phyloP scores from a whole-genome alignment of 148 eudicot genomes.

The Bassia scoparia region DNA sequence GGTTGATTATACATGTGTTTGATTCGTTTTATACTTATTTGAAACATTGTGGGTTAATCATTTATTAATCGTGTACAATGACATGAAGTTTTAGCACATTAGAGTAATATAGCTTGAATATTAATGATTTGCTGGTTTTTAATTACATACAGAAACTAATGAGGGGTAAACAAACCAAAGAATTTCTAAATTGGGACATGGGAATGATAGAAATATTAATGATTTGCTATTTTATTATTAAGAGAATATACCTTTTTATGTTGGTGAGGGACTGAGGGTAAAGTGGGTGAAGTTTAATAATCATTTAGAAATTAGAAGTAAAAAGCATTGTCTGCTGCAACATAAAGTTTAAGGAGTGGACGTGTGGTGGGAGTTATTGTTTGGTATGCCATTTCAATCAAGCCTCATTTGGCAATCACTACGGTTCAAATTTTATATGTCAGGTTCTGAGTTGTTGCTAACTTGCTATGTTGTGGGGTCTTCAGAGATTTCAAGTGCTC shows the following conservation, averaged over 20 bases:
- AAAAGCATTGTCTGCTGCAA: not conserved
- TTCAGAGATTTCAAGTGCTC: not conserved
- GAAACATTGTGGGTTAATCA: not conserved
- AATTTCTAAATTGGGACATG: no score
- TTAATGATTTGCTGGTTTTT: not conserved
- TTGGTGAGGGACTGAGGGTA: not conserved
- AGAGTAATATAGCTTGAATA: not conserved
- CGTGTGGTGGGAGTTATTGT: not conserved
- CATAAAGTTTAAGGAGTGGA: not conserved
- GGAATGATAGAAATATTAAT: no score
- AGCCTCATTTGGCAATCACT: not conserved
- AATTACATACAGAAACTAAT: not conserved
- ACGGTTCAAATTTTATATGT: no score
- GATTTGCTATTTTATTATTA: not conserved
- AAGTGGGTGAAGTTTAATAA: not conserved
- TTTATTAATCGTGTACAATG: not conserved
- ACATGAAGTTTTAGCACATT: not conserved
- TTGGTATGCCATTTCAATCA: not conserved
- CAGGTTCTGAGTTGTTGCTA: not conserved
- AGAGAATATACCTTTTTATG: not conserved
- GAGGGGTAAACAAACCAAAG: no score
- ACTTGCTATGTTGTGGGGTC: not conserved
- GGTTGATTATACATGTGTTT: not conserved
- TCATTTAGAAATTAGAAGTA: not conserved
- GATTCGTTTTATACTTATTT: not conserved